These are phyloP conservation scores for Juglanconis oblonga DNA, from an alignment of 2,329 filamentous ascomycete genomes.

Conservation along the genomic window DNA sequence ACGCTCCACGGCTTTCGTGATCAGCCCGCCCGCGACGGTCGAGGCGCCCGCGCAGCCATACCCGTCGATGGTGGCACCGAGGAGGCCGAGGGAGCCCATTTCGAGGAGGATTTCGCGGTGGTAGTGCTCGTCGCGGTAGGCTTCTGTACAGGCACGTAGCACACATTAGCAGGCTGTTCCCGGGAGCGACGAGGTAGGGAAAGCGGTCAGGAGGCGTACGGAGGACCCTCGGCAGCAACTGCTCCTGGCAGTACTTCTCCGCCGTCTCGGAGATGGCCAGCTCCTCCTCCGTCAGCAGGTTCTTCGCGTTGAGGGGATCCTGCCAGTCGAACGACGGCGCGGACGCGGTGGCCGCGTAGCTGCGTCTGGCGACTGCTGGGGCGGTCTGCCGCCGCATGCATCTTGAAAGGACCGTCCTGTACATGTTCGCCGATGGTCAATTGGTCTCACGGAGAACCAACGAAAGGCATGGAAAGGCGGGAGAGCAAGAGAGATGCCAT, in stretches of 20 bases:
- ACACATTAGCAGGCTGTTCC: not conserved
- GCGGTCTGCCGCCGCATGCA: conserved; percentile 13
- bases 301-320: conserved; percentile 75
- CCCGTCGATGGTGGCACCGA: conserved; percentile 78
- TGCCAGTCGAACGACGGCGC: conserved; percentile 74
- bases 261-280: conserved; percentile 85
- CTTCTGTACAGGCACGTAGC: conserved; percentile 24
- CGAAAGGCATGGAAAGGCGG: not conserved
- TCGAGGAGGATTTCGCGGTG: conserved; percentile 76
- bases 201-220: conserved; percentile 50
- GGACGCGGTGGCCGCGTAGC: conserved; percentile 25
- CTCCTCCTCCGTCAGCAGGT: conserved; percentile 85
- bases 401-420: conserved; percentile 12
- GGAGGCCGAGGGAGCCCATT: conserved; percentile 80
- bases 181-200: not conserved
- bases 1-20: conserved; percentile 81
- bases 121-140: conserved; percentile 74
- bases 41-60: conserved; percentile 82
- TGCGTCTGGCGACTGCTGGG: conserved; percentile 11
- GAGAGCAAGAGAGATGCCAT: not conserved
- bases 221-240: conserved; percentile 78
- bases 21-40: conserved; percentile 76
- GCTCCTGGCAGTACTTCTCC: conserved; percentile 90
- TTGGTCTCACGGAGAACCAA: not conserved
- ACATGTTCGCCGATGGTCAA: conserved; percentile 13